Percentiles rank a stretch among this genome's conserved stretches.
These are phyloP conservation scores for Tricholomella constricta DNA, from an alignment of 768 basidiomycete species.

Conservation along the genomic window DNA sequence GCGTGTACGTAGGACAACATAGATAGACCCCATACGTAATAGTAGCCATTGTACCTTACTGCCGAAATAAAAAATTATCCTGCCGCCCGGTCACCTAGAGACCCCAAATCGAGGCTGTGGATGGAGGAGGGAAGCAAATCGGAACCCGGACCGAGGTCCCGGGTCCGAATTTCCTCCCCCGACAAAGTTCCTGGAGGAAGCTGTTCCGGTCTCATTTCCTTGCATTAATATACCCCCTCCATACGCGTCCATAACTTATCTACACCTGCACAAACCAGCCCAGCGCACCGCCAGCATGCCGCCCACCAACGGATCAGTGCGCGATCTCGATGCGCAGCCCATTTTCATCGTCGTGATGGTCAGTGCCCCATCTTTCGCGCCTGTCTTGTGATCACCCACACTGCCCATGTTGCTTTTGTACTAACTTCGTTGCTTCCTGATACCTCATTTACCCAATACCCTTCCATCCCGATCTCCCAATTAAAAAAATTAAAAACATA, in stretches of 20 bases:
- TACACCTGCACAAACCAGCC: too few relatives aligned
- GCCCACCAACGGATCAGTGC: neutral
- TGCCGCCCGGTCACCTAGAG: neutral
- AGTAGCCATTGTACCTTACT: neutral
- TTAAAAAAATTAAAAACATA: too few relatives aligned
- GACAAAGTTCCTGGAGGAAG: neutral
- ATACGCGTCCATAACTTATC: neutral
- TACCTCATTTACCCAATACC: neutral
- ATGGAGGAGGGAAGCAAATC: too few relatives aligned
- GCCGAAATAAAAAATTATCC: too few relatives aligned
- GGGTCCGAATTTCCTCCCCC: neutral
- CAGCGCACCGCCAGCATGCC: slow-evolving; percentile 6
- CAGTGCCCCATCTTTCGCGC: neutral
- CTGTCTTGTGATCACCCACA: neutral
- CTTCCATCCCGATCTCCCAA: too few relatives aligned
- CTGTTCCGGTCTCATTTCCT: neutral
- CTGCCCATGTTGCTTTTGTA: neutral
- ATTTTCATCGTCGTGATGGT: slow-evolving; percentile 28
- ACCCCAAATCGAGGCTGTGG: too few relatives aligned
- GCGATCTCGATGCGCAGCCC: slow-evolving; percentile 3
- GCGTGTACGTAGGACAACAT: neutral
- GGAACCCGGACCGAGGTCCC: neutral
- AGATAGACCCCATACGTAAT: neutral
- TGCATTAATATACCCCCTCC: neutral
- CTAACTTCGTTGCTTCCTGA: neutral